These are phyloP conservation scores for Hibiscus tridactylites DNA, from an alignment of 345 rosid species.

Conservation along the genomic window DNA sequence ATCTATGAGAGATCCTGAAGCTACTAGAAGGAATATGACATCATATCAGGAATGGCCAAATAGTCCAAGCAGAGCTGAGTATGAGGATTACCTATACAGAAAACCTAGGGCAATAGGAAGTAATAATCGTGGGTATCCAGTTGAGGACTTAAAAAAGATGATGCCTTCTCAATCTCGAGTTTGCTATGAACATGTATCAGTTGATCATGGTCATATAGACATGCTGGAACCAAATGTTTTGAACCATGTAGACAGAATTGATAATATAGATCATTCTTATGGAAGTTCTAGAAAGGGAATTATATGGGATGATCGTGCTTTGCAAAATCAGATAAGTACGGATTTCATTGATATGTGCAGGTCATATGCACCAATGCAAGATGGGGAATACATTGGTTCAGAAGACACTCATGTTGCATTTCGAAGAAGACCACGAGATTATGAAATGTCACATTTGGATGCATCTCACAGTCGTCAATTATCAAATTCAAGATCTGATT, in stretches of 20 bases:
- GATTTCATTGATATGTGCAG: constrained; percentile 26
- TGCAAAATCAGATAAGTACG: constrained; percentile 17
- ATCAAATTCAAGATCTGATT: constrained; percentile 31
- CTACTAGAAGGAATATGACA: constrained; percentile 20
- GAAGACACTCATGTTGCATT: constrained; percentile 21
- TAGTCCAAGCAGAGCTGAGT: constrained; percentile 26
- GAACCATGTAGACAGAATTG: constrained; percentile 25
- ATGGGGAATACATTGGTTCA: constrained; percentile 24
- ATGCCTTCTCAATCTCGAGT: constrained; percentile 23
- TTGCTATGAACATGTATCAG: constrained; percentile 24
- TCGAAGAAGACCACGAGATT: constrained; percentile 27
- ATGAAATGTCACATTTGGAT: constrained; percentile 22
- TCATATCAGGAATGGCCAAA: constrained; percentile 19
- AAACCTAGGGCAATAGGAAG: constrained; percentile 20
- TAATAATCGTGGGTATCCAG: constrained; percentile 26
- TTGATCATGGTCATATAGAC: constrained; percentile 26
- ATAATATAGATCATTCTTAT: constrained; percentile 24
- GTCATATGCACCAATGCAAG: constrained; percentile 24
- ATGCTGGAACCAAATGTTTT: constrained; percentile 24
- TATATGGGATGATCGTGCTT: constrained; percentile 21
- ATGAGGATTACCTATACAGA: constrained; percentile 25
- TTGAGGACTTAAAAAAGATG: constrained; percentile 21
- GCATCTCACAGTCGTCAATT: constrained; percentile 16
- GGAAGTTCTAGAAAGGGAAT: constrained; percentile 25
- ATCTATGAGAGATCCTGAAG: constrained; percentile 25